phyloP scores from a whole-genome alignment of 805 yeast species.

The Spathaspora boniae region DNA sequence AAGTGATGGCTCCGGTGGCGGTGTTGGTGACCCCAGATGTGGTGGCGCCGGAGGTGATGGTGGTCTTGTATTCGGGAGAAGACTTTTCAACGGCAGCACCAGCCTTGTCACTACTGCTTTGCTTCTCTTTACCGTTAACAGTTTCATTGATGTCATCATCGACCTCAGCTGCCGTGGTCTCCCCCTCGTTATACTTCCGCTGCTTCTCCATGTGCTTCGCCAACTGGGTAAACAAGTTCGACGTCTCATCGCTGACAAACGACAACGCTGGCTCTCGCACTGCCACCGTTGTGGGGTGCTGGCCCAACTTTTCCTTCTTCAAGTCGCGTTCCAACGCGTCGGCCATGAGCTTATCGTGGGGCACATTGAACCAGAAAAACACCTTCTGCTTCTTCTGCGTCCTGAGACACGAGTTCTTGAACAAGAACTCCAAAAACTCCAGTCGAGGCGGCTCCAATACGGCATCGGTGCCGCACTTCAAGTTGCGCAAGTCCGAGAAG shows the following conservation, averaged over 20 bases:
- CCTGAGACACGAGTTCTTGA: slow-evolving; percentile 80
- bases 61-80: background rate
- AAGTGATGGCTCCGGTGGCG: slow-evolving; percentile 2
- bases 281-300: slow-evolving; percentile 69
- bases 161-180: background rate
- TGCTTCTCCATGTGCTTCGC: slow-evolving; percentile 28
- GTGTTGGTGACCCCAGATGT: background rate
- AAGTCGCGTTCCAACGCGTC: slow-evolving; percentile 93
- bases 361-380: slow-evolving; percentile 94
- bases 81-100: background rate
- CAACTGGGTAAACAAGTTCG: slow-evolving; percentile 55
- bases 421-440: slow-evolving; percentile 75
- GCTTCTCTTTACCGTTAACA: background rate
- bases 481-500: slow-evolving; percentile 81
- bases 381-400: slow-evolving; percentile 97
- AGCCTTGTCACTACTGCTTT: background rate
- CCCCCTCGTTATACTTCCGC: slow-evolving; percentile 1
- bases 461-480: slow-evolving; percentile 86
- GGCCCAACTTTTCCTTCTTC: slow-evolving; percentile 65
- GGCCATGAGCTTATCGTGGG: slow-evolving; percentile 86
- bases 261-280: slow-evolving; percentile 75
- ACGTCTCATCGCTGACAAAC: slow-evolving; percentile 58
- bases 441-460: slow-evolving; percentile 84
- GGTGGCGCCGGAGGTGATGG: slow-evolving; percentile 1
- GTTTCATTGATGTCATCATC: background rate